Conservation (phyloP, 129 eudicot genomes). For the Logfia minima region DNA sequence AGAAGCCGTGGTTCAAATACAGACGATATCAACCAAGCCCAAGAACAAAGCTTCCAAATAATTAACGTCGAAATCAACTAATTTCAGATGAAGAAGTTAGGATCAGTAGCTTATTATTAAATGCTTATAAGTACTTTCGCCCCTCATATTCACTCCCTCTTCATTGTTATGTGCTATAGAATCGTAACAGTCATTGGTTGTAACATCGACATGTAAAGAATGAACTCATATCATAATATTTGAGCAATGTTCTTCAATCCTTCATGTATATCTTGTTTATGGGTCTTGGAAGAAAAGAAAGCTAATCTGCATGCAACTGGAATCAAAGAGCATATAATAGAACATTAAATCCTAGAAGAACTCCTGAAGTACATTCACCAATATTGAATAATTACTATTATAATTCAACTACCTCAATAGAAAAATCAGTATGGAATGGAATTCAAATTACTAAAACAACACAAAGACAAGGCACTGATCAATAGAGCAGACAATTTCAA, state of each 20-base stretch:
- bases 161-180: not conserved
- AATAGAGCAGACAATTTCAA: not conserved
- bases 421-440: no score
- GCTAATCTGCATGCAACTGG: not conserved
- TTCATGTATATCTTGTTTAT: no score
- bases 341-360: not conserved
- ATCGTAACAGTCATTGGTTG: not conserved
- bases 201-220: not conserved
- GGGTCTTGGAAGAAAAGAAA: not conserved
- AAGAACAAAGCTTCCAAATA: not conserved
- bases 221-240: not conserved
- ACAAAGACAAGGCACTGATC: not conserved
- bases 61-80: not conserved
- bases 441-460: not conserved
- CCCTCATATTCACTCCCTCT: not conserved
- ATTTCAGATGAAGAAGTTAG: not conserved
- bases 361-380: not conserved
- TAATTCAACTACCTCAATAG: not conserved
- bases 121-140: not conserved
- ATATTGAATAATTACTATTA: not conserved
- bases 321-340: not conserved
- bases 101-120: not conserved
- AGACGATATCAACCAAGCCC: not conserved
- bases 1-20: not conserved
- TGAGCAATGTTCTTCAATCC: constrained; percentile 1